Evolutionary conservation across 192 early-diverging fungal genomes (phyloP), one percentile per base, ranked within the genome.

Genomic region (Podila horticola): DNA sequence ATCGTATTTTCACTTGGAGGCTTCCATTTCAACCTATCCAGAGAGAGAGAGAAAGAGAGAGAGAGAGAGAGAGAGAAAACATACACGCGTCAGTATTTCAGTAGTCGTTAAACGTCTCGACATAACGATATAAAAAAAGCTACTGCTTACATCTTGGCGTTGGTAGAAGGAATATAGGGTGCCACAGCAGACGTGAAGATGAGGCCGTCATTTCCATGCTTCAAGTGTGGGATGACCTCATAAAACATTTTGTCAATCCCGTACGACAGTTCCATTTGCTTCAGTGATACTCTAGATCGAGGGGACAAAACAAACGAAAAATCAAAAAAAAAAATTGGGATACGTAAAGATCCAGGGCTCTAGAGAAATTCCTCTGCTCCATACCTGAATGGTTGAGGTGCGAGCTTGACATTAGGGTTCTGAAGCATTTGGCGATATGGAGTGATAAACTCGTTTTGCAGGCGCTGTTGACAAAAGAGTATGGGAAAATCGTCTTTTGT

Each of bases 1-100:
- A 95, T 83, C 0, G 94, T 93, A 71, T 95, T 96, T 61, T 95
- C 93, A 69, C 88, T 83, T 11, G 92, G 88, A 19, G 95, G 93
- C 69, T 95, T 96, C 95, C 95, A 96, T 82, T 96, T 96, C 62
- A 95, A 74, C 77, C 94, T 95, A 52, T 28, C 24, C 26, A 15
- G 55, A 64, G 22, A 22, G 22, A 34, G 6, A 3, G 30, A 33
- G n/a, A n/a, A n/a, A n/a, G n/a, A n/a, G n/a, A n/a, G n/a, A n/a
- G n/a, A n/a, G n/a, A n/a, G n/a, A n/a, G n/a, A 15, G 55, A 64
- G 22, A 22, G 22, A 34, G 6, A 3, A 38, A 33, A 2, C 51
- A 30, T 13, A 12, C 12, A 45, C 15, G 41, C 15, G 41, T 45
- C 41, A 45, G 15, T 45, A 17, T 15, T 45, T 45, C 10, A 17